These are phyloP conservation scores for Apophysomyces sp. DNA, from an alignment of 371 early-diverging fungal genomes.

Conservation along the genomic window DNA sequence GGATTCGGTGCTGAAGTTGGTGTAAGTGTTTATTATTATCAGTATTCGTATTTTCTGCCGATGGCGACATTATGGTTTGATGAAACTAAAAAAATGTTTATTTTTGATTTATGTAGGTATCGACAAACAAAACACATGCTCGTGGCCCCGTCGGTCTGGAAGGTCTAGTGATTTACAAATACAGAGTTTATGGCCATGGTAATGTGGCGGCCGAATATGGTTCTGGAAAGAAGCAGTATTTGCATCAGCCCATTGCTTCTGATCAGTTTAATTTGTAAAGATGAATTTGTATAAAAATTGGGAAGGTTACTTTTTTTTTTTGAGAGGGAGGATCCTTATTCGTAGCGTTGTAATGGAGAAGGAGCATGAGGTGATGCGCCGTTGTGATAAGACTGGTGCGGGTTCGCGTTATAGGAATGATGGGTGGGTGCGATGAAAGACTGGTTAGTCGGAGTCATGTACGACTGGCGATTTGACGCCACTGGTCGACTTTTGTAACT, in stretches of 20 bases:
- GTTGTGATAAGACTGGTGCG: background rate
- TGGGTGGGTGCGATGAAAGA: background rate
- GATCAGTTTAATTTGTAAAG: constrained; percentile 31
- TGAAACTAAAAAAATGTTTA: background rate
- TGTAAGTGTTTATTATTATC: too few species aligned
- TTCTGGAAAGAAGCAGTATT: constrained; percentile 68
- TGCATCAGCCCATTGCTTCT: constrained; percentile 60
- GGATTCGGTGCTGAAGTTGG: constrained; percentile 98
- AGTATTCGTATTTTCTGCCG: too few species aligned
- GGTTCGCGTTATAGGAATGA: background rate
- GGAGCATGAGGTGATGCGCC: background rate
- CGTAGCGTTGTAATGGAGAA: constrained; percentile 6
- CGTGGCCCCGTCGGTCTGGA: constrained; percentile 97
- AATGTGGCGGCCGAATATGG: constrained; percentile 82
- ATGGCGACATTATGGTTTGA: background rate
- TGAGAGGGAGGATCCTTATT: background rate
- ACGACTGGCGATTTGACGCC: constrained; percentile 2
- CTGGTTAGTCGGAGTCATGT: background rate
- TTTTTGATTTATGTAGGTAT: constrained; percentile 42
- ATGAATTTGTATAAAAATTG: background rate
- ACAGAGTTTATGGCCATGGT: constrained; percentile 89
- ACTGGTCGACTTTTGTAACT: constrained; percentile 8
- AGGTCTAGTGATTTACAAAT: constrained; percentile 96
- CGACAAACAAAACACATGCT: constrained; percentile 98
- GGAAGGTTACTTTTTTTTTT: background rate